Conservation (phyloP, 139 green algal genomes). For the Chlorella sp. region DNA sequence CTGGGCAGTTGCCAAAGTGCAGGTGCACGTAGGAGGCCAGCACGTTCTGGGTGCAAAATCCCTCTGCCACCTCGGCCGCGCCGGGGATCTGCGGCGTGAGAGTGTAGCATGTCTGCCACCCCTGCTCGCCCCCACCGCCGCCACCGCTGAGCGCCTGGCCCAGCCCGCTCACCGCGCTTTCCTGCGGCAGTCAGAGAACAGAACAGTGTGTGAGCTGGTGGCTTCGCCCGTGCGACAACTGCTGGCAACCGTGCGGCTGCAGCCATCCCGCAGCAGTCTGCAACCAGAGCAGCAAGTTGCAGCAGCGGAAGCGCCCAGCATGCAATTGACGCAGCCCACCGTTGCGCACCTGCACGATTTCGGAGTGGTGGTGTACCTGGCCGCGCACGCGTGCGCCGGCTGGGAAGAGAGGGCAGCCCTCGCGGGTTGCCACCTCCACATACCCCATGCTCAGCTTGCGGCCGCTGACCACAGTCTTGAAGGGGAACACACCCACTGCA, state of each 20-base stretch:
- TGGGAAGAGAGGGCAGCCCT: constrained; percentile 73
- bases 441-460: constrained; percentile 73
- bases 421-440: constrained; percentile 69
- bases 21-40: constrained; percentile 91
- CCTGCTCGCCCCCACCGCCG: background rate
- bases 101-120: constrained; percentile 49
- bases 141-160: constrained; percentile 2
- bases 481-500: constrained; percentile 88
- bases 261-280: too few relatives aligned
- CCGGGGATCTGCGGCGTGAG: constrained; percentile 40
- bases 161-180: constrained; percentile 53
- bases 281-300: background rate
- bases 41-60: constrained; percentile 76
- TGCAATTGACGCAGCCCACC: background rate
- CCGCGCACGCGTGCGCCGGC: constrained; percentile 65
- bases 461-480: constrained; percentile 74
- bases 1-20: constrained; percentile 81
- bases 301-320: too few relatives aligned
- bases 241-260: too few relatives aligned
- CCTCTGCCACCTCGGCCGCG: constrained; percentile 58
- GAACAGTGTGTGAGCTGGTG: background rate
- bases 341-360: constrained; percentile 70
- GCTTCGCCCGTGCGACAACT: background rate
- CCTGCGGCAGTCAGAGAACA: constrained; percentile 28
- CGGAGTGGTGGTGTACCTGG: constrained; percentile 76